Base-by-base conservation (phyloP, 768 basidiomycete genomes). In the Termitomyces sp. region DNA sequence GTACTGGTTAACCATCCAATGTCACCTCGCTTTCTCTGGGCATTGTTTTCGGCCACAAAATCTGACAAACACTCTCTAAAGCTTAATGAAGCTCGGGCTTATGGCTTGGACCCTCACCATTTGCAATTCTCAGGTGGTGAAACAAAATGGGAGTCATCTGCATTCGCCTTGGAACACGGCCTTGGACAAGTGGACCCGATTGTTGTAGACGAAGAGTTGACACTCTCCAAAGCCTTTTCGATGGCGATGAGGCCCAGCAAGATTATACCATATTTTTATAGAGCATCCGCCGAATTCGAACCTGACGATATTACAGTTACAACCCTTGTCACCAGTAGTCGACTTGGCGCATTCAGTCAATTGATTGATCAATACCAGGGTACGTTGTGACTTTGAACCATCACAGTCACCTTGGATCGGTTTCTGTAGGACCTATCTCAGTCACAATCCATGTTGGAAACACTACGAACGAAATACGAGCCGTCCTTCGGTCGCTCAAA, bases 201-300 rank as follows among this genome's bases (percentile, higher is more conserved):
- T 32, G 38, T 69, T 9, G 71, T 83, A 56, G 72, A 74, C 50
- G 79, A 83, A 66, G 75, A 76, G 11, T 69, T 83, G 22, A 77
- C 88, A 54, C 72, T 90, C 11, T 85, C 86, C 20, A 89, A 89
- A 63, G 83, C 84, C 4, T 90, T 91, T 63, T 72, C 87, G 3
- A 76, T 76, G 55, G 83, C 83, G 22, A 83, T 89, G 80, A 80
- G 81, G 38, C 91, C 92, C 0, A 86, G 80, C 65, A 84, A 84
- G 61, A 83, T 92, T 54, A 78, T 90, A 22, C 92, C 92, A 0
- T 94, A 86, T 73, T 92, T 88, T 70, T 91, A 90, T 68, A 81
- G 83, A 52, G 89, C 88, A 2, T 76, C 77, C 11, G 80, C 79
- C 2, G 62, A 66, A 11, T 79, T 86, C 60, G 77, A 83, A 49